These are phyloP conservation scores for Spiraea crenata DNA, from an alignment of 331 rosid species.

Conservation along the genomic window DNA sequence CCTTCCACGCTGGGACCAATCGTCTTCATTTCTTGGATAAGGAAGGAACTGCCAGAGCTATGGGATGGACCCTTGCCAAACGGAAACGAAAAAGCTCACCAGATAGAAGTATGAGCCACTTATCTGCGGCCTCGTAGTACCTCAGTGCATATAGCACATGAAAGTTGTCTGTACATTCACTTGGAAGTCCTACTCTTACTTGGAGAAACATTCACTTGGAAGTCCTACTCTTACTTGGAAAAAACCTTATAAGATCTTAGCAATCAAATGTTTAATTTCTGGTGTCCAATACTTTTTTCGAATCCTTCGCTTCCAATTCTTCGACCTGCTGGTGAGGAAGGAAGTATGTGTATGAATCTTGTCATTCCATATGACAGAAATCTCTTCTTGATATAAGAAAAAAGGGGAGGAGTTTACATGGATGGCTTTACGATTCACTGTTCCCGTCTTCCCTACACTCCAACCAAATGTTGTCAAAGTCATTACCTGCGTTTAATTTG, in stretches of 20 bases:
- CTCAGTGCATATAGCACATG: constrained; percentile 23
- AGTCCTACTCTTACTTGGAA: constrained; percentile 12
- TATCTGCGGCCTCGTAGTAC: background rate
- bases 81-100: constrained; percentile 61
- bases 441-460: no score
- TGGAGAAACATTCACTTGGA: constrained; percentile 14
- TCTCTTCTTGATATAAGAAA: background rate
- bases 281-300: constrained; percentile 4
- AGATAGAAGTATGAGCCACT: constrained; percentile 56
- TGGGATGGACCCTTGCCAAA: constrained; percentile 81
- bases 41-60: constrained; percentile 75
- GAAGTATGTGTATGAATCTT: background rate
- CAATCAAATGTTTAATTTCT: constrained; percentile 18
- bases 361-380: background rate
- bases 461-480: no score
- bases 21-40: constrained; percentile 63
- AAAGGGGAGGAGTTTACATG: no score
- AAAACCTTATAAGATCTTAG: constrained; percentile 7
- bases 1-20: constrained; percentile 97
- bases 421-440: background rate
- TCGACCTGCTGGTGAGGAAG: background rate
- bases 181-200: constrained; percentile 15
- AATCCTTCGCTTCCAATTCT: background rate
- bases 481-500: no score
- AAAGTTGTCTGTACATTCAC: constrained; percentile 52